Percentiles rank a stretch among this genome's conserved stretches.
Evolutionary conservation across 805 yeast genomes (phyloP).

Genomic region (Ogataea populi-albae): DNA sequence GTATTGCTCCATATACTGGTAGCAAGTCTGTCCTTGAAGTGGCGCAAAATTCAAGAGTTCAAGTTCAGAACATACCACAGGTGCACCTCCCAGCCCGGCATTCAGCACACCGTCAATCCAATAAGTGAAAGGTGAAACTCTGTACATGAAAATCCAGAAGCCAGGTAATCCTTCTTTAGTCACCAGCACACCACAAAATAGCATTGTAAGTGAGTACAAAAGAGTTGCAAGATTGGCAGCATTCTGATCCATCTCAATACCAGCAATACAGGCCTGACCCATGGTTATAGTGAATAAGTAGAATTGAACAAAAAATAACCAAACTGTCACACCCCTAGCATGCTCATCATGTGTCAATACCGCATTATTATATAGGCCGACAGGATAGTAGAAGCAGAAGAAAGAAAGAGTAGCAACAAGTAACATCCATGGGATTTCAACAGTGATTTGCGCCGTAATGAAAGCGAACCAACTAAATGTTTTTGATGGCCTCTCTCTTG

Average conservation of each 20-base stretch:
- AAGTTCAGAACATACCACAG: constrained; percentile 42
- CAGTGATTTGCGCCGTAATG: constrained; percentile 55
- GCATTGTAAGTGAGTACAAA: constrained; percentile 55
- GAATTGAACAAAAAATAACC: constrained; percentile 40
- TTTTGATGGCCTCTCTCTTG: constrained; percentile 66
- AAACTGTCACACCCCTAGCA: constrained; percentile 49
- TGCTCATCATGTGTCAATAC: constrained; percentile 39
- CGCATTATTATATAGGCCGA: constrained; percentile 62
- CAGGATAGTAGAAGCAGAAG: constrained; percentile 66
- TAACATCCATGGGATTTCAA: constrained; percentile 61
- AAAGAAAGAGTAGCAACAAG: constrained; percentile 56
- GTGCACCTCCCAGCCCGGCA: constrained; percentile 48
- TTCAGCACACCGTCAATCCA: constrained; percentile 52
- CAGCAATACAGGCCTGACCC: constrained; percentile 56
- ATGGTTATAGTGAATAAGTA: constrained; percentile 52
- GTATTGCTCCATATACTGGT: constrained; percentile 41
- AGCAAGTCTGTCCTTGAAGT: constrained; percentile 54
- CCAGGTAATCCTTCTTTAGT: constrained; percentile 36
- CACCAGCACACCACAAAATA: constrained; percentile 73
- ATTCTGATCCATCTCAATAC: constrained; percentile 50
- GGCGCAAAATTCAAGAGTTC: constrained; percentile 50
- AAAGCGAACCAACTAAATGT: constrained; percentile 64
- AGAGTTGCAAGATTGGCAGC: constrained; percentile 59
- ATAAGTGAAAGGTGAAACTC: constrained; percentile 65
- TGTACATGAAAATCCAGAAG: constrained; percentile 73